Evolutionary conservation across 805 yeast species (phyloP).

Genomic region (Kodamaea lidongshanica): DNA sequence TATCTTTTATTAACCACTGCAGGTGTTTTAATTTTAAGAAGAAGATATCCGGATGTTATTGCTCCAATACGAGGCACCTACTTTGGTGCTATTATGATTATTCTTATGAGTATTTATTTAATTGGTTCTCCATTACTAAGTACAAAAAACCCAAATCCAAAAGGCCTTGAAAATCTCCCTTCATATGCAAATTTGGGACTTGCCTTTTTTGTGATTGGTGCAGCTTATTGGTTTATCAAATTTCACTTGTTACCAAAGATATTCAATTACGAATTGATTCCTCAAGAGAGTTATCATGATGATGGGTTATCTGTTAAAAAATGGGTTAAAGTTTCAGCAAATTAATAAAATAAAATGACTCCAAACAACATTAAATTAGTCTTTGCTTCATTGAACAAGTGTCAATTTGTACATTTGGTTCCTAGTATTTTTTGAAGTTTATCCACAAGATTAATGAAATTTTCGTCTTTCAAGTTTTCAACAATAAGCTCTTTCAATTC

Average conservation of each 20-base stretch:
- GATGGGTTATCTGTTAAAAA: constrained; percentile 56
- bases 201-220: constrained; percentile 36
- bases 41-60: constrained; percentile 39
- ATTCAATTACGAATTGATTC: constrained; percentile 40
- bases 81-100: constrained; percentile 42
- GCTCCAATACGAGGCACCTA: constrained; percentile 50
- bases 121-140: constrained; percentile 44
- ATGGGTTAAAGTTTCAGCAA: constrained; percentile 41
- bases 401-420: constrained; percentile 2
- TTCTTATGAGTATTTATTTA: constrained; percentile 43
- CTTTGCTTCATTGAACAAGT: constrained; percentile 1
- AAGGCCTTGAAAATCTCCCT: constrained; percentile 39
- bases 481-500: constrained; percentile 7
- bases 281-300: constrained; percentile 34
- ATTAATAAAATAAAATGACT: constrained; percentile 4
- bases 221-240: constrained; percentile 49
- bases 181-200: constrained; percentile 46
- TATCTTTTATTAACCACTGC: constrained; percentile 48
- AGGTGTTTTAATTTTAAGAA: constrained; percentile 53
- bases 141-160: constrained; percentile 33
- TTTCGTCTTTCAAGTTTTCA: constrained; percentile 10
- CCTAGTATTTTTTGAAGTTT: constrained; percentile 14
- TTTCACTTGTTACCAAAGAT: constrained; percentile 45
- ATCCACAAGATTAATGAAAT: constrained; percentile 13
- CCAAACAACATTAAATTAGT: not conserved